Evolutionary conservation across 2,329 filamentous ascomycete species (phyloP).

Genomic region (Xylariaceae sp.): DNA sequence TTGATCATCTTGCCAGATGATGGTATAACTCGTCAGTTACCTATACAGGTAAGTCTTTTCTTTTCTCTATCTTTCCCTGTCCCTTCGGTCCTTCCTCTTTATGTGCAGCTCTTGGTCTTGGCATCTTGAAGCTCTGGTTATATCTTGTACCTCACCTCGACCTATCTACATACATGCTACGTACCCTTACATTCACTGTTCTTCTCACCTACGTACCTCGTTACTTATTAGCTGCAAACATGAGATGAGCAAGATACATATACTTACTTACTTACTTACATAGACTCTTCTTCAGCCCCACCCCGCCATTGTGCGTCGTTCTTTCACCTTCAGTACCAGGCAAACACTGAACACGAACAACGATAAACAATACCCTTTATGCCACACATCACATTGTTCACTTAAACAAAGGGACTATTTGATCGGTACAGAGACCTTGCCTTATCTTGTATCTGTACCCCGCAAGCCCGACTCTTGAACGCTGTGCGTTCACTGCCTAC

Average conservation of each 20-base stretch:
- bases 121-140: conserved; percentile 6
- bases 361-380: conserved; percentile 9
- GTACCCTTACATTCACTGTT: conserved; percentile 1
- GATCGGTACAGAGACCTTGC: conserved; percentile 20
- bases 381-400: conserved; percentile 19
- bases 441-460: conserved; percentile 19
- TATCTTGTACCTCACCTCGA: neutral
- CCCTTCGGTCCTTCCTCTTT: conserved; percentile 3
- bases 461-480: conserved; percentile 9
- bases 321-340: conserved; percentile 3
- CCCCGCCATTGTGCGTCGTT: conserved; percentile 8
- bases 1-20: conserved; percentile 10
- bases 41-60: neutral
- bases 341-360: neutral
- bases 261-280: neutral
- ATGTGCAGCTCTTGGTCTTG: conserved; percentile 13
- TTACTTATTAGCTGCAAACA: neutral
- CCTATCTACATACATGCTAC: neutral
- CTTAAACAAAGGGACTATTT: conserved; percentile 15
- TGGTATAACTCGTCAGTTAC: neutral
- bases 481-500: neutral
- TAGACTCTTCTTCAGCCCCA: conserved; percentile 7
- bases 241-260: neutral
- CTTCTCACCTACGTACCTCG: neutral
- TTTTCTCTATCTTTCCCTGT: conserved; percentile 2